These are phyloP conservation scores for Xerocomellus intermedius DNA, from an alignment of 768 basidiomycete species.

Conservation along the genomic window DNA sequence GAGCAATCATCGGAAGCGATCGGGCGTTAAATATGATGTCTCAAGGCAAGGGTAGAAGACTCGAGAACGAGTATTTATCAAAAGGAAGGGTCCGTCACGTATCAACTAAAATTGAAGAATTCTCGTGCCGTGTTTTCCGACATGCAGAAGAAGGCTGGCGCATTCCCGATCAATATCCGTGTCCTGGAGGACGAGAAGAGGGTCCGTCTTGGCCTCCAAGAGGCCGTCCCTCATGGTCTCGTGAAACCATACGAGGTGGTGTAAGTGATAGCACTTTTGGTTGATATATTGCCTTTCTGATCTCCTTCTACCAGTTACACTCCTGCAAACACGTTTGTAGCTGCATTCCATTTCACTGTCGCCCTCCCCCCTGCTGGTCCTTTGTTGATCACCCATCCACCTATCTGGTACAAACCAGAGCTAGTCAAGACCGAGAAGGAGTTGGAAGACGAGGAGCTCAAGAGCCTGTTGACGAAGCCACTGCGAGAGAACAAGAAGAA, in stretches of 20 bases:
- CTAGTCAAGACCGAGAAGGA: constrained; percentile 88
- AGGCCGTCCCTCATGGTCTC: constrained; percentile 92
- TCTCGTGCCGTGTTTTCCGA: constrained; percentile 96
- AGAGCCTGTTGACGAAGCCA: constrained; percentile 71
- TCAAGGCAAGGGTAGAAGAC: constrained; percentile 84
- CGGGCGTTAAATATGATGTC: background rate
- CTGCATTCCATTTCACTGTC: constrained; percentile 97
- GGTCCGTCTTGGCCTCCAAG: constrained; percentile 90
- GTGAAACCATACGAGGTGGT: constrained; percentile 95
- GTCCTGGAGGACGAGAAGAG: constrained; percentile 94
- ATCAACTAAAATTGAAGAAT: constrained; percentile 97
- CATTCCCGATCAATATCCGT: constrained; percentile 98
- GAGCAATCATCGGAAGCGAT: background rate
- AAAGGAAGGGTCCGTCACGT: constrained; percentile 79
- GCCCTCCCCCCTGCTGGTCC: constrained; percentile 90
- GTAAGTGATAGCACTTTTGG: constrained; percentile 43
- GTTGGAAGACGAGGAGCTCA: constrained; percentile 84
- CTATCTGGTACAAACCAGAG: constrained; percentile 92
- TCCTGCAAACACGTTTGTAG: constrained; percentile 78
- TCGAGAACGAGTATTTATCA: constrained; percentile 93
- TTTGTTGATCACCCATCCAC: constrained; percentile 80
- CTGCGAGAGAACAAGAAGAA: constrained; percentile 91
- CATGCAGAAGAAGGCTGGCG: constrained; percentile 95
- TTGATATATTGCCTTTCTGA: background rate
- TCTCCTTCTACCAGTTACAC: constrained; percentile 57